Base-by-base conservation (phyloP, 2,329 filamentous ascomycete species). In the Alternaria ethzedia region DNA sequence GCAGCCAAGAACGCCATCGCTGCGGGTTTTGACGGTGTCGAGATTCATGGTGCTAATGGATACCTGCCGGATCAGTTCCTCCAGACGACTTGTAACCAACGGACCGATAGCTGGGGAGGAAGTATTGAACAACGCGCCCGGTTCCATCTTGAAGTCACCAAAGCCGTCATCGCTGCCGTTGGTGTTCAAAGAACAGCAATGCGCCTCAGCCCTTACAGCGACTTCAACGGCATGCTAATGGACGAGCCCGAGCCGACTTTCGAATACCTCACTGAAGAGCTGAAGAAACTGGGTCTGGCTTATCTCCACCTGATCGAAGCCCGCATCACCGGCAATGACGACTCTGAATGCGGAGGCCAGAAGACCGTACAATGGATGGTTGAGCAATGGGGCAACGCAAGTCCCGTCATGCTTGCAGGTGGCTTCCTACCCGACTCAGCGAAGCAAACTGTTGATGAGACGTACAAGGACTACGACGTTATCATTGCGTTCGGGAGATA, bases 21-120 rank as follows among this genome's bases (percentile, higher is more conserved):
- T 46, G 86, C 85, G 2, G 86, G 86, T 0, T 86, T 88, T 65
- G 89, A 91, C 69, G 86, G 87, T 1, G 83, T 91, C 21, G 90
- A 83, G 61, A 77, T 84, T 23, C 81, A 83, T 62, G 82, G 78
- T 30, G 88, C 88, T 1, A 89, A 91, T 67, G 89, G 90, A 4
- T 93, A 92, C 71, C 82, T 93, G 2, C 76, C 91, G 9, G 85
- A 86, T 60, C 85, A 90, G 68, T 93, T 93, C 76, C 80, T 91
- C 13, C 89, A 87, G 66, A 84, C 86, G 61, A 82, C 78, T 7
- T 79, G 80, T 66, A 89, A 90, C 76, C 79, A 81, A 44, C 82
- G 87, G 3, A 85, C 73, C 0, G 84, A 86, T 63, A 65, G 62
- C 1, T 86, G 82, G 72, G 84, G 84, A 6, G 83, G 83, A 1